phyloP scores from a whole-genome alignment of 2,329 filamentous ascomycete species.

The Fusarium miscanthi region DNA sequence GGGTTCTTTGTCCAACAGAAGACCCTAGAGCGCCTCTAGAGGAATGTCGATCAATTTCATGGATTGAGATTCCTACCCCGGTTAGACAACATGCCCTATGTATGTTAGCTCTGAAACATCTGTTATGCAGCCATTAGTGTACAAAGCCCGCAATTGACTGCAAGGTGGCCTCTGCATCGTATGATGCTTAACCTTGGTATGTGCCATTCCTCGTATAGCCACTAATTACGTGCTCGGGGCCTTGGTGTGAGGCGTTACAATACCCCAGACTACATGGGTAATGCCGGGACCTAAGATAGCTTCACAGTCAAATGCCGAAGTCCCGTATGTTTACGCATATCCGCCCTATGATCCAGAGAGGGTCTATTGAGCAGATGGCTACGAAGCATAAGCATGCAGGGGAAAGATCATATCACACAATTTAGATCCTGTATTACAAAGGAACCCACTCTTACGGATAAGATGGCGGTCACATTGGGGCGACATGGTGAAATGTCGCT shows the following conservation, averaged over 20 bases:
- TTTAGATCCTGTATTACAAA: too few species aligned
- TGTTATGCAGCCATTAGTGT: accelerated
- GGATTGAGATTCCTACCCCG: too few species aligned
- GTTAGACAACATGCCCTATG: neutral
- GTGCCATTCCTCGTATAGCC: neutral
- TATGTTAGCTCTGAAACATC: neutral
- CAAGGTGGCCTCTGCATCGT: too few species aligned
- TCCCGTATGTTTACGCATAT: neutral
- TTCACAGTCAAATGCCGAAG: neutral
- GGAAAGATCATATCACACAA: neutral
- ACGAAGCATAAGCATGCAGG: accelerated
- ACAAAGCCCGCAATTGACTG: neutral
- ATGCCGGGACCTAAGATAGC: neutral
- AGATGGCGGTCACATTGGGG: too few species aligned
- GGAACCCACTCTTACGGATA: neutral
- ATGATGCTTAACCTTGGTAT: neutral
- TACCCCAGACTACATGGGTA: neutral
- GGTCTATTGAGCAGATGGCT: neutral
- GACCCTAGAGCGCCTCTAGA: too few species aligned
- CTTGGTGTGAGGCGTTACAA: neutral
- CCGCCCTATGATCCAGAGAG: accelerated
- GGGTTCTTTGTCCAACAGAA: neutral
- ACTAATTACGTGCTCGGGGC: neutral
- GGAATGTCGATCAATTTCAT: neutral
- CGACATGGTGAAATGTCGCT: accelerated